Conservation (phyloP, 129 eudicot genomes). For the carrot (Daucus carota) region DNA sequence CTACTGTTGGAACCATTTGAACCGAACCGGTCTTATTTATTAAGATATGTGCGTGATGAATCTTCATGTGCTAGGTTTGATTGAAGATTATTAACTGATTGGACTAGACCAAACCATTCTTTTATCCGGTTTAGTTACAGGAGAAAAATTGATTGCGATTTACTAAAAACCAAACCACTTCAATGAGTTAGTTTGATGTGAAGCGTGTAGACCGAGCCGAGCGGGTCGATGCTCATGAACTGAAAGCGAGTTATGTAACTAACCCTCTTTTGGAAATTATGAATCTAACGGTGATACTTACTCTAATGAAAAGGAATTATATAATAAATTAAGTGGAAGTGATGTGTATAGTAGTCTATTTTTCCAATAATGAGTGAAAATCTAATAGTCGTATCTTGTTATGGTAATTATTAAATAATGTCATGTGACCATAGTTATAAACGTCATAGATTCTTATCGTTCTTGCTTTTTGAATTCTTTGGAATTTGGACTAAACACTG, state of each 20-base stretch:
- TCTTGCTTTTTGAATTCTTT: background rate
- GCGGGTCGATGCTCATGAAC: too few species aligned
- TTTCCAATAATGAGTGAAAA: background rate
- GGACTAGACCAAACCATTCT: background rate
- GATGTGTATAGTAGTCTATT: background rate
- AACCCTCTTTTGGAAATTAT: background rate
- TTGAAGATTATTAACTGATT: background rate
- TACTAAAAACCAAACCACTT: background rate
- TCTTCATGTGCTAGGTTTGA: background rate
- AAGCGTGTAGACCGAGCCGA: background rate
- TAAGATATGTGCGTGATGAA: background rate
- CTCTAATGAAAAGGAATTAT: background rate
- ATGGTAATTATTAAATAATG: background rate
- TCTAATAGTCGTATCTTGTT: too few species aligned
- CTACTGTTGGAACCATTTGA: background rate
- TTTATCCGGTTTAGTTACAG: background rate
- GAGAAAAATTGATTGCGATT: background rate
- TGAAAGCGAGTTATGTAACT: background rate
- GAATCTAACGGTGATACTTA: background rate
- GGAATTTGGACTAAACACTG: too few species aligned
- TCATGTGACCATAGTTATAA: background rate
- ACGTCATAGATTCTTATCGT: background rate
- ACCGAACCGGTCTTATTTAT: background rate
- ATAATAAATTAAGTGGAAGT: background rate
- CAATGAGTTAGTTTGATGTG: background rate